These are phyloP conservation scores for Salix arbutifolia DNA, from an alignment of 345 rosid genomes.

Conservation along the genomic window DNA sequence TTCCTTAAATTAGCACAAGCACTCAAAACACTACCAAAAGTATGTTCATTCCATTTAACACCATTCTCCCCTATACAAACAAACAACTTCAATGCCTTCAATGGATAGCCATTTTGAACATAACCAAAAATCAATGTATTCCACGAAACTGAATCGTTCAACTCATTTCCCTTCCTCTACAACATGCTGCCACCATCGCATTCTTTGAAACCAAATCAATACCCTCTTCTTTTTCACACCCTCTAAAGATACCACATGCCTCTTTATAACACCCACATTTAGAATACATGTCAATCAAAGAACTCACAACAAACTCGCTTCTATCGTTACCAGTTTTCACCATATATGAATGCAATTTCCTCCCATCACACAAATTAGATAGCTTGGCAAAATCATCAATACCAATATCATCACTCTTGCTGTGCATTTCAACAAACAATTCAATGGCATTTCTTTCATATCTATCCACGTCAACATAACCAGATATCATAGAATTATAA, in stretches of 20 bases:
- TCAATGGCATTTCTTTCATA: slow-evolving; percentile 43
- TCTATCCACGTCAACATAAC: slow-evolving; percentile 49
- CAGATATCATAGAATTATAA: slow-evolving; percentile 60
- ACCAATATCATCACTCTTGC: slow-evolving; percentile 21
- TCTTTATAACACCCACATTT: slow-evolving; percentile 54
- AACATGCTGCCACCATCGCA: not conserved
- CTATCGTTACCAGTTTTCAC: slow-evolving; percentile 55
- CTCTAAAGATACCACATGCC: slow-evolving; percentile 42
- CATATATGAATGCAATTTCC: slow-evolving; percentile 63
- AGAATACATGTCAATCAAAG: slow-evolving; percentile 82
- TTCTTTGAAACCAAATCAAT: slow-evolving; percentile 39
- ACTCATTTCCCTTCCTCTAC: slow-evolving; percentile 23
- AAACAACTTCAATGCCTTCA: slow-evolving; percentile 46
- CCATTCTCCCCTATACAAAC: slow-evolving; percentile 36
- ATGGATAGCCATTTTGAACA: slow-evolving; percentile 40
- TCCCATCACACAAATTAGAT: slow-evolving; percentile 32
- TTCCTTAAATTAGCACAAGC: slow-evolving; percentile 38
- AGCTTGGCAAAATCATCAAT: slow-evolving; percentile 68
- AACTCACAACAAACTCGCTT: slow-evolving; percentile 58
- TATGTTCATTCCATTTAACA: slow-evolving; percentile 44
- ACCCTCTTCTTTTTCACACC: slow-evolving; percentile 18
- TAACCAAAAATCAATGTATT: slow-evolving; percentile 51
- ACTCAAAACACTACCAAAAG: slow-evolving; percentile 42
- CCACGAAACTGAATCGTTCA: slow-evolving; percentile 49
- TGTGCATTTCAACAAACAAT: slow-evolving; percentile 53